Evolutionary conservation across 148 eudicot genomes (phyloP).

Genomic region (Persicaria maculosa): DNA sequence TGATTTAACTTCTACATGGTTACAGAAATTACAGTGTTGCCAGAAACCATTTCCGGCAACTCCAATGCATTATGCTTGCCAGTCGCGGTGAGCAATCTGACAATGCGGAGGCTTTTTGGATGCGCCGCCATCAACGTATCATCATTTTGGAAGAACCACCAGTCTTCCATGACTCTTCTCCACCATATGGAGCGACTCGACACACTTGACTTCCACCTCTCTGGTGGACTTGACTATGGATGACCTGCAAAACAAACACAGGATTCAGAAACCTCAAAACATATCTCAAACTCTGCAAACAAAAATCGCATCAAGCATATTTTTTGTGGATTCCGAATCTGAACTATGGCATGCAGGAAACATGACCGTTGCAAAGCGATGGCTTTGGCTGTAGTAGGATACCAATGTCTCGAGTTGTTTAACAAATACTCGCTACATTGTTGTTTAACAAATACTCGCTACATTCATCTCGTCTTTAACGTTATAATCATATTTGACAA

Average conservation of each 20-base stretch:
- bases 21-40: constrained; percentile 16
- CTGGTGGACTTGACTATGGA: constrained; percentile 67
- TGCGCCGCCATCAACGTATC: constrained; percentile 18
- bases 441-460: not conserved
- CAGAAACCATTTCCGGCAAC: constrained; percentile 62
- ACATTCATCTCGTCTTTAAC: not conserved
- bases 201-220: constrained; percentile 36
- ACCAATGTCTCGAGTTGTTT: not conserved
- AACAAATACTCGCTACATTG: not conserved
- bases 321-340: not conserved
- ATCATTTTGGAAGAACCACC: constrained; percentile 42
- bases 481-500: not conserved
- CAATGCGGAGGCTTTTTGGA: constrained; percentile 24
- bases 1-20: constrained; percentile 24
- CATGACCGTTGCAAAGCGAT: not conserved
- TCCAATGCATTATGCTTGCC: constrained; percentile 36
- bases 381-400: too few relatives aligned
- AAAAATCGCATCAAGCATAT: not conserved
- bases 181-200: constrained; percentile 46
- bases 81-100: constrained; percentile 40
- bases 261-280: too few relatives aligned
- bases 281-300: not conserved
- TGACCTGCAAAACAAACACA: constrained; percentile 43
- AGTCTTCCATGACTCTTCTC: constrained; percentile 47
- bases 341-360: not conserved